These are phyloP conservation scores for Calocybe indica DNA, from an alignment of 768 basidiomycete species.

Conservation along the genomic window DNA sequence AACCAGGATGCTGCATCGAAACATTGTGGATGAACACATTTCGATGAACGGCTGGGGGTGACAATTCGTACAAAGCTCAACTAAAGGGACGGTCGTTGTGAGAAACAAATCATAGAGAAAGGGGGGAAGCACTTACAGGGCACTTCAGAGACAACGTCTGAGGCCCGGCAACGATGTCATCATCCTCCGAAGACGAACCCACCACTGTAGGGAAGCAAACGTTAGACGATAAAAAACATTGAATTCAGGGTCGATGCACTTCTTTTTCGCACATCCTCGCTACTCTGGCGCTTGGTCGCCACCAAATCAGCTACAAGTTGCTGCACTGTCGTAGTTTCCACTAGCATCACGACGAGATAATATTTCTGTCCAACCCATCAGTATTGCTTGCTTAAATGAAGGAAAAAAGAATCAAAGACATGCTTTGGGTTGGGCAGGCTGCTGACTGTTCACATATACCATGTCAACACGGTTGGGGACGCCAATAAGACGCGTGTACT, in stretches of 20 bases:
- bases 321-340: constrained; percentile 69
- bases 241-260: constrained; percentile 41
- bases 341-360: constrained; percentile 79
- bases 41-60: constrained; percentile 80
- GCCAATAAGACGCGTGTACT: constrained; percentile 32
- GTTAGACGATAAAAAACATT: constrained; percentile 5
- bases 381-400: neutral
- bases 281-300: constrained; percentile 58
- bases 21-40: constrained; percentile 88
- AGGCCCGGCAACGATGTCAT: constrained; percentile 87
- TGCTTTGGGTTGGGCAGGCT: constrained; percentile 70
- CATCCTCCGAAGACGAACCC: constrained; percentile 59
- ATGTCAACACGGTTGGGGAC: constrained; percentile 72
- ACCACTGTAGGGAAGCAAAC: constrained; percentile 40
- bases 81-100: constrained; percentile 28
- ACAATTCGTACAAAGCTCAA: constrained; percentile 82
- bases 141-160: constrained; percentile 91
- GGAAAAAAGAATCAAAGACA: constrained; percentile 9
- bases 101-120: neutral
- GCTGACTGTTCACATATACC: constrained; percentile 86
- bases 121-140: constrained; percentile 54
- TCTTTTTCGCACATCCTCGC: constrained; percentile 56
- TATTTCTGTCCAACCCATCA: constrained; percentile 57
- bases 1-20: constrained; percentile 96
- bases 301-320: constrained; percentile 66